Evolutionary conservation across 495 filamentous ascomycete species (phyloP).

Genomic region (Podospora tetraspora): DNA sequence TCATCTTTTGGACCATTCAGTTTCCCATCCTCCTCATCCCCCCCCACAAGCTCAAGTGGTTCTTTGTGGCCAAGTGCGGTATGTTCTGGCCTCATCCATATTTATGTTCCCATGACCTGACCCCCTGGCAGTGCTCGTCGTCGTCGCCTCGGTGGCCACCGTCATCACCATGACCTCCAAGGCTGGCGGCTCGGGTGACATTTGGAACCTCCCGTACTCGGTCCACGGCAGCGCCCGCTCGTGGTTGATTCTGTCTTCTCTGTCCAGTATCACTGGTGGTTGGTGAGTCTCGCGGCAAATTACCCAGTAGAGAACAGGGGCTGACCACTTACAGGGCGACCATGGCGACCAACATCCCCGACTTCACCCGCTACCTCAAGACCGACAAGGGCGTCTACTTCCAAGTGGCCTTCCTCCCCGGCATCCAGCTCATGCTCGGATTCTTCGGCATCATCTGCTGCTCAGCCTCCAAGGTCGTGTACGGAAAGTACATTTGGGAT

Average conservation of each 20-base stretch:
- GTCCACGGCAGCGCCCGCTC: constrained; percentile 24
- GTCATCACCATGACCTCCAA: constrained; percentile 42
- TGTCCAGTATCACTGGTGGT: constrained; percentile 30
- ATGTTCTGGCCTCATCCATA: not conserved
- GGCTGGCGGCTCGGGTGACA: constrained; percentile 41
- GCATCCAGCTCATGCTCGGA: constrained; percentile 50
- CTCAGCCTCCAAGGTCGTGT: constrained; percentile 48
- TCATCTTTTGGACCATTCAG: constrained; percentile 47
- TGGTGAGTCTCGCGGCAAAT: not conserved
- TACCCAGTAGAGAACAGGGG: too few species aligned
- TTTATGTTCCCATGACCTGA: not conserved
- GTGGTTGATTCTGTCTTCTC: constrained; percentile 29
- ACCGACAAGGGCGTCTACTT: constrained; percentile 48
- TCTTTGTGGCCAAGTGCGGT: constrained; percentile 47
- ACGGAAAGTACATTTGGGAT: constrained; percentile 55
- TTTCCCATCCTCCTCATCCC: constrained; percentile 47
- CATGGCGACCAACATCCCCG: constrained; percentile 46
- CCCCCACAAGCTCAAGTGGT: constrained; percentile 45
- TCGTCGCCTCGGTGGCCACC: constrained; percentile 35
- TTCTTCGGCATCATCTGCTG: constrained; percentile 48
- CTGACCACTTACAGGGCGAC: constrained; percentile 15
- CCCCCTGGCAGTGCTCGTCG: constrained; percentile 37
- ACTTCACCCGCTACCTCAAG: constrained; percentile 56
- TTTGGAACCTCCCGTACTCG: constrained; percentile 39
- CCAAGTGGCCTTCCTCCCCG: constrained; percentile 51